phyloP scores from a whole-genome alignment of 2,329 filamentous ascomycete species.

The Claviceps spartinae region DNA sequence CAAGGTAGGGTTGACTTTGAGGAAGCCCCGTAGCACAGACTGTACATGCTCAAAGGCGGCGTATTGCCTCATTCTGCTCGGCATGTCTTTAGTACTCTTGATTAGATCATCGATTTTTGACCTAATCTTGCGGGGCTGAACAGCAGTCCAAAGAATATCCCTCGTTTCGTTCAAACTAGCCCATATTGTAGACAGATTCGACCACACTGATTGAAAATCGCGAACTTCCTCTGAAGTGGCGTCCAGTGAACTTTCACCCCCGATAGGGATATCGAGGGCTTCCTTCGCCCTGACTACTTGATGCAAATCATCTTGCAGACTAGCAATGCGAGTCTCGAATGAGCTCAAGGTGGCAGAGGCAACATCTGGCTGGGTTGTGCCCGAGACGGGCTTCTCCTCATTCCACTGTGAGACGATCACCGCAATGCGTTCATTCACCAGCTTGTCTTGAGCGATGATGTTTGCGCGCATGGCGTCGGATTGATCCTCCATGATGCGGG shows the following conservation, averaged over 20 bases:
- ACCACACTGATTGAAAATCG: constrained; percentile 98
- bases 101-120: constrained; percentile 81
- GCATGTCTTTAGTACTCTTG: constrained; percentile 99
- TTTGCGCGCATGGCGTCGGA: constrained; percentile 90
- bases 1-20: constrained; percentile 83
- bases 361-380: constrained; percentile 78
- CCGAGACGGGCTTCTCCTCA: constrained; percentile 92
- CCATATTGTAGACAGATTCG: constrained; percentile 91
- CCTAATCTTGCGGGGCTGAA: constrained; percentile 86
- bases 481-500: constrained; percentile 91
- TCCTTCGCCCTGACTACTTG: constrained; percentile 97
- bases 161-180: constrained; percentile 86
- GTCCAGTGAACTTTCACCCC: constrained; percentile 66
- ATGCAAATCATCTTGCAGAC: constrained; percentile 73
- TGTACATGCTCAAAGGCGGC: constrained; percentile 99
- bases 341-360: constrained; percentile 68
- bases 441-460: constrained; percentile 84
- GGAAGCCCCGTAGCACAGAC: constrained; percentile 69
- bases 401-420: constrained; percentile 84
- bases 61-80: constrained; percentile 96
- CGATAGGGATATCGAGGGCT: constrained; percentile 76
- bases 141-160: constrained; percentile 86
- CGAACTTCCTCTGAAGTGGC: constrained; percentile 88
- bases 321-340: constrained; percentile 76
- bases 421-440: constrained; percentile 75